Conservation (phyloP, 2,329 filamentous ascomycete genomes). For the Scopulariopsis brevicaulis region DNA sequence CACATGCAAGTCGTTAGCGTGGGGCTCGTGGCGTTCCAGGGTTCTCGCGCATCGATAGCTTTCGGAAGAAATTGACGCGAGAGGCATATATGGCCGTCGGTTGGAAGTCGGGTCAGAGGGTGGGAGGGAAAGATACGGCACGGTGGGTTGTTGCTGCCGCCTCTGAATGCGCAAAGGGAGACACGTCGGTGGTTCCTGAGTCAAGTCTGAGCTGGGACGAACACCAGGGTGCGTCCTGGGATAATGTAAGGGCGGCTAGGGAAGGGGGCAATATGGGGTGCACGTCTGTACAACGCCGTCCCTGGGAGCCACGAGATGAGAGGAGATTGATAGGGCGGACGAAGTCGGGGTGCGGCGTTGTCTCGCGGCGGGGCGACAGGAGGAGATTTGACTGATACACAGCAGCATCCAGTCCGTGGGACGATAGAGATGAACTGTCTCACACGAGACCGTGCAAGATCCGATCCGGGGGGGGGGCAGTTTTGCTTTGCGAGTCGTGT, state of each 20-base stretch:
- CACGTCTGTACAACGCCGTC: neutral
- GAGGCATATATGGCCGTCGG: neutral
- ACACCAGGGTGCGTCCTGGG: neutral
- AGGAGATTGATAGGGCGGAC: neutral
- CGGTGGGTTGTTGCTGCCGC: neutral
- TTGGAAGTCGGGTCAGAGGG: neutral
- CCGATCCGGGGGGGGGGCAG: neutral
- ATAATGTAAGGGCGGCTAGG: neutral
- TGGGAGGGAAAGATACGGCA: constrained; percentile 1
- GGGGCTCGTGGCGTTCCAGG: too few relatives aligned
- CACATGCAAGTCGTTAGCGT: neutral
- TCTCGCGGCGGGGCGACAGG: neutral
- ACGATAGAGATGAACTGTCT: neutral
- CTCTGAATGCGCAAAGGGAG: neutral
- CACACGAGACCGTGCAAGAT: neutral
- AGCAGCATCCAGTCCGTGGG: neutral
- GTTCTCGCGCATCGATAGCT: neutral
- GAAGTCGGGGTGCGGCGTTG: neutral
- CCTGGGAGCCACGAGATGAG: neutral
- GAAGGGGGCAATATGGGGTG: neutral
- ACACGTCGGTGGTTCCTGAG: neutral
- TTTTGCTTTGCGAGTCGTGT: neutral
- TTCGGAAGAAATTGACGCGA: neutral
- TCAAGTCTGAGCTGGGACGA: neutral
- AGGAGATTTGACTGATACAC: neutral